Base-by-base conservation (phyloP, 768 basidiomycete genomes). In the Amanita inopinata region DNA sequence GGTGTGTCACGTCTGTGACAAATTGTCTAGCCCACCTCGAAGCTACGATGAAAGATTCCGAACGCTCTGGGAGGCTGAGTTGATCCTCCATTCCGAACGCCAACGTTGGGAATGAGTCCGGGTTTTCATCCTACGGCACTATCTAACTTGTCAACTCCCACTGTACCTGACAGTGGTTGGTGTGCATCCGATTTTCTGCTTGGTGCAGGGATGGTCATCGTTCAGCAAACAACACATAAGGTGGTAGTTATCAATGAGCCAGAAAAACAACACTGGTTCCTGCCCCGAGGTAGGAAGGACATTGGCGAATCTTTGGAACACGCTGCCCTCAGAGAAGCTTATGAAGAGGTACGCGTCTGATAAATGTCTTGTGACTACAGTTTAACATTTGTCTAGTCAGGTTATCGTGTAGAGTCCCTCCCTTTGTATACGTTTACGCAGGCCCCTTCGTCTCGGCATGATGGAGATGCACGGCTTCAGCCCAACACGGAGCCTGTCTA, bases 271-370 rank as follows among this genome's bases (percentile, higher is more conserved):
- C 53, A 60, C n/a, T 82, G 69, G 69, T 80, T 82, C 54, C 62
- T 82, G 3, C 80, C 80, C 0, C 68, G 68, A 38, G 80, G 81
- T 5, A 58, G 81, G 34, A 84, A 83, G 56, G 80, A 84, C 54
- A 50, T 74, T 0, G 78, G 78, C 4, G 80, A 84, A 61, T 70
- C 68, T 2, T 54, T 81, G 19, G 79, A 81, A 52, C 55, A 68
- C 34, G 54, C 80, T 0, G 80, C 74, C 0, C 55, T 82, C 30
- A 61, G 81, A 33, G 80, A 83, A 59, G 80, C 74, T 3, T 74
- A 78, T 52, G 80, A 83, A 53, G 80, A 82, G 71, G 79, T 78
- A 45, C 28, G 61, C 48, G n/a, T 15, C 5, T 34, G 40, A 18
- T 36, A 12, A 4, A 10, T 34, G 20, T 33, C 32, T 22, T 22